Base-by-base conservation (phyloP, 1,139 yeast species). In the Barnettozyma hawaiiensis region DNA sequence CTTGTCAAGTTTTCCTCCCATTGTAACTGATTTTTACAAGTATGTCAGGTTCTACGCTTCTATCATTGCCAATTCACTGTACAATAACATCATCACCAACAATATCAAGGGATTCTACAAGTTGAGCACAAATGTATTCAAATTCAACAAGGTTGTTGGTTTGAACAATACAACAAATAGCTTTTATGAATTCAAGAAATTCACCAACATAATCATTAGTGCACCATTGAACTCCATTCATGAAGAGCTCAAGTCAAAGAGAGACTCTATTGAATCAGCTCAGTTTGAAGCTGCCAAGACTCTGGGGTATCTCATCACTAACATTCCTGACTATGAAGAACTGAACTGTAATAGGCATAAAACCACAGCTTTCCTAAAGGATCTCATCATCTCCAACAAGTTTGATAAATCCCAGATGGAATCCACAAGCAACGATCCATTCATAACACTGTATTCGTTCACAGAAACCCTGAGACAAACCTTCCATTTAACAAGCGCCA, bases 271-370 rank as follows among this genome's bases (percentile, higher is more conserved):
- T 11, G 34, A 47, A 4, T 14, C 46, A 1, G 44, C 63, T 11
- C 61, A 63, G 36, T 47, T 48, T 2, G 39, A 43, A 7, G 65
- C 65, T 45, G 64, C 70, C 1, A 50, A 53, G 26, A 57, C 55
- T 28, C 44, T 70, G n/a, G 74, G 74, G 0, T 52, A 53, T 9
- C 43, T 70, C 23, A 49, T 69, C 3, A 48, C 51, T 4, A 61
- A 59, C 14, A 35, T 65, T 7, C 70, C 72, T 15, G 39, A 50
- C 18, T 35, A 47, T 10, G 40, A 41, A 19, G 34, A 38, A 7
- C 20, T 44, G 3, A 31, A 29, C 4, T n/a, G 15, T 7, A 23
- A 38, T 2, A 12, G 23, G 2, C n/a, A 14, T 15, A 26, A 22
- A 14, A 34, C 37, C 14, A 12, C 29, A 5, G 19, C 20, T 11